These are phyloP conservation scores for Epichloe uncinata DNA, from an alignment of 2,329 filamentous ascomycete species.

Conservation along the genomic window DNA sequence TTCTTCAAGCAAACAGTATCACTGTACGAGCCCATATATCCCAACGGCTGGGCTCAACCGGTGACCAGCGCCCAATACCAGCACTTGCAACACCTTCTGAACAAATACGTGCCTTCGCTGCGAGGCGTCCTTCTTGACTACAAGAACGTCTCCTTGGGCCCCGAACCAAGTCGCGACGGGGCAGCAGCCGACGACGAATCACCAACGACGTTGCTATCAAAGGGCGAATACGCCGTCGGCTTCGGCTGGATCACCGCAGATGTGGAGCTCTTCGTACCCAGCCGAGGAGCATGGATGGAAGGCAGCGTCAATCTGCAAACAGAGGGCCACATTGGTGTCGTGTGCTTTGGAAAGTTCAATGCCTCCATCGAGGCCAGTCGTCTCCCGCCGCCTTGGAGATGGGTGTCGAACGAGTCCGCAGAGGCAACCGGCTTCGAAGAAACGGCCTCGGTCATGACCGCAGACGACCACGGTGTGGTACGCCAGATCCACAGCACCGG, in stretches of 20 bases:
- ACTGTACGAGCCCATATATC: conserved; percentile 64
- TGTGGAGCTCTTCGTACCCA: conserved; percentile 70
- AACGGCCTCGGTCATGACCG: conserved; percentile 26
- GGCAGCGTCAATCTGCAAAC: conserved; percentile 77
- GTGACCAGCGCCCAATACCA: conserved; percentile 60
- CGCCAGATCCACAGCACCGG: conserved; percentile 44
- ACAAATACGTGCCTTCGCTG: conserved; percentile 62
- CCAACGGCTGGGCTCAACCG: conserved; percentile 54
- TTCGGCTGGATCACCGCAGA: conserved; percentile 85
- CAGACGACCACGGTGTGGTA: conserved; percentile 38
- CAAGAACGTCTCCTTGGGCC: conserved; percentile 52
- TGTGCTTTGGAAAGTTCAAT: conserved; percentile 87
- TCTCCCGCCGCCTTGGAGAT: conserved; percentile 68
- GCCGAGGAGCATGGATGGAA: conserved; percentile 59
- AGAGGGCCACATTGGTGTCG: conserved; percentile 75
- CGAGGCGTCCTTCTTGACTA: conserved; percentile 65
- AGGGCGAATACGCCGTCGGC: conserved; percentile 74
- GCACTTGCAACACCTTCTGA: conserved; percentile 60
- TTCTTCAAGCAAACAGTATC: conserved; percentile 72
- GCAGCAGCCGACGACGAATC: conserved; percentile 35
- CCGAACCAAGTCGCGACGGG: conserved; percentile 37
- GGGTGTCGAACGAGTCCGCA: conserved; percentile 45
- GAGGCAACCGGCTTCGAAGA: conserved; percentile 29
- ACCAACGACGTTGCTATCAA: conserved; percentile 33
- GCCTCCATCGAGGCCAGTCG: conserved; percentile 68